Evolutionary conservation across 768 basidiomycete species (phyloP), one percentile per base, ranked within the genome.

Genomic region (Candolleomyces efflorescens): DNA sequence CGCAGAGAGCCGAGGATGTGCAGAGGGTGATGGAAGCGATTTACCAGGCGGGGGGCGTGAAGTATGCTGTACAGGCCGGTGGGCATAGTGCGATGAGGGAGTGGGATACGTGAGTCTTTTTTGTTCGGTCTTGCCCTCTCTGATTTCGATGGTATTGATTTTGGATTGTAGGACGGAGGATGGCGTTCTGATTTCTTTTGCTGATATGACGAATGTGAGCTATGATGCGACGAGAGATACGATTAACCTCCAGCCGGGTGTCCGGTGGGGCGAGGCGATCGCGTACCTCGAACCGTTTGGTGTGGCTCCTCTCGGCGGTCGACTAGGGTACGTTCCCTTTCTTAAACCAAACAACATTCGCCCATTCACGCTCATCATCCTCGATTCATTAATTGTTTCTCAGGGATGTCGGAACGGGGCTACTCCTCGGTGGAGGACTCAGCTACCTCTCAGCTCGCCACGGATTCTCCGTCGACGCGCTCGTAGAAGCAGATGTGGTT

Each of bases 381-480:
- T 11, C 11, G 32, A 26, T 10, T 43, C 18, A 13, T 26, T n/a
- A 26, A 5, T n/a, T 13, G 27, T 55, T 20, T 26, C 27, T 10
- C 53, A 77, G 75, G 27, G 73, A 73, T 62, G 73, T 78, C 15
- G 77, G 76, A 18, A 75, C 76, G 2, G 78, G 77, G 6, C 64
- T 78, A 22, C 72, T 79, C 18, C 69, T 78, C 12, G 78, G 78
- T 15, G 77, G 78, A 9, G 78, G 78, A 12, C 58, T 77, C 3
- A 77, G 71, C 52, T 77, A 70, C 60, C 65, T 79, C 2, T 69
- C 73, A 26, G 68, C 73, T 3, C 69, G 73, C 51, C 61, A 73
- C 55, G 78, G 78, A n/a, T 78, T 71, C 63, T 74, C 73, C 11
- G 66, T 74, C 0, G 77, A 78, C 59, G 62, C 62, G 11, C 69